A percentile compares a stretch with the other conserved stretches of the same genome.
phyloP scores from a whole-genome alignment of 1,284 basidiomycete genomes.

The Marasmius oreades region DNA sequence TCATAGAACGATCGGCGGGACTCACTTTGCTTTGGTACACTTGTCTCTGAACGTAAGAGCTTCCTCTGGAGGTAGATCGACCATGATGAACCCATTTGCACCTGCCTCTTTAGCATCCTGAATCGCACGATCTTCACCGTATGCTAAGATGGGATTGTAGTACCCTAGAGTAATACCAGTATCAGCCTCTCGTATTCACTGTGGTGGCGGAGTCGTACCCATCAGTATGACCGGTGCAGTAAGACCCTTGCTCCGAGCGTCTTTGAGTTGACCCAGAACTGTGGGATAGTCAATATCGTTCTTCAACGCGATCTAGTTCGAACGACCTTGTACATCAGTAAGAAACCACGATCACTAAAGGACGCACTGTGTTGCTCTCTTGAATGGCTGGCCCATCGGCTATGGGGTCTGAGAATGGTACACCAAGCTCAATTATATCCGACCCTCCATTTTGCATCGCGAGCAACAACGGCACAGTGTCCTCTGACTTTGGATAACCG shows the following conservation, averaged over 20 bases:
- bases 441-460: constrained; percentile 91
- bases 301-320: constrained; percentile 71
- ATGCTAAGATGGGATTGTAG: constrained; percentile 94
- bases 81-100: constrained; percentile 97
- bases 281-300: constrained; percentile 75
- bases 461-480: constrained; percentile 86
- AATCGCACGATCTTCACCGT: constrained; percentile 93
- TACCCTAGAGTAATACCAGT: constrained; percentile 62
- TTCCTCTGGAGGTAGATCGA: constrained; percentile 97
- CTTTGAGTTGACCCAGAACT: constrained; percentile 74
- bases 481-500: constrained; percentile 76
- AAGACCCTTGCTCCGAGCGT: constrained; percentile 81
- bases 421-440: constrained; percentile 94
- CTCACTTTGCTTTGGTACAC: constrained; percentile 78
- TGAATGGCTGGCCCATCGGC: constrained; percentile 94
- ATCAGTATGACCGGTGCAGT: constrained; percentile 89
- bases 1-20: constrained; percentile 14
- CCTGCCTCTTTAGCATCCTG: constrained; percentile 85
- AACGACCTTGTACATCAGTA: constrained; percentile 5
- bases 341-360: background rate
- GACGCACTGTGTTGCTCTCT: constrained; percentile 81
- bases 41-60: constrained; percentile 87
- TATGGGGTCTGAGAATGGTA: constrained; percentile 96
- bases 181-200: constrained; percentile 5
- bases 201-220: constrained; percentile 52